Base-by-base conservation (phyloP, 2,329 filamentous ascomycete genomes). In the Zopfia rhizophila region DNA sequence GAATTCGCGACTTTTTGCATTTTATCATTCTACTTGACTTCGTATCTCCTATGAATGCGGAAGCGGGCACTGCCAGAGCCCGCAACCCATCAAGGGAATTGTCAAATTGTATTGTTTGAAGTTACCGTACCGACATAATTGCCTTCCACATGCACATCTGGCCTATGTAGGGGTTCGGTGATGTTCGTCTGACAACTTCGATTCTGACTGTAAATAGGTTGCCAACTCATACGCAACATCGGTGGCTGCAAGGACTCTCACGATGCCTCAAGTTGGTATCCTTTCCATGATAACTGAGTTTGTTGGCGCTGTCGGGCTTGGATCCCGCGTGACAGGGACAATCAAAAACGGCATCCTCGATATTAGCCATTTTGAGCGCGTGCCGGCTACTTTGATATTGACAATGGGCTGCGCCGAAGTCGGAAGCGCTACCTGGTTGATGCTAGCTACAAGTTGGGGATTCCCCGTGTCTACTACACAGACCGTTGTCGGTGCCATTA, bases 391-490 rank as follows among this genome's bases (percentile, higher is more conserved):
- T 8, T 76, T 83, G 17, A 82, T 84, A 78, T 70, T 84, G 4
- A 80, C 76, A 14, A 82, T 82, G 78, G 74, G 77, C 18, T 82
- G 79, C 59, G 81, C 81, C 36, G 70, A 82, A 35, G 65, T 77
- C 44, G 72, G 76, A 21, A 82, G 81, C 10, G 76, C 82, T 0
- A 55, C 71, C 8, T 85, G 80, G 68, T 76, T 85, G 11, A 83
- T 80, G 35, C 63, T 82, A 51, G 80, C 79, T 33, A 85, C 82
- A 2, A 67, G 66, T 19, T 63, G 79, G 43, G 81, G 80, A 33
- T 73, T 83, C 46, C 82, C 81, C 35, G 81, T 84, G 23, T 83
- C 80, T 1, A 83, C 82, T 3, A 85, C 82, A 2, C 81, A 84
- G 66, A 82, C 81, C 8, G 77, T 84, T 50, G 77, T 84, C 48